Conservation (phyloP, 1,284 basidiomycete species). For the Sporisorium exsertum region DNA sequence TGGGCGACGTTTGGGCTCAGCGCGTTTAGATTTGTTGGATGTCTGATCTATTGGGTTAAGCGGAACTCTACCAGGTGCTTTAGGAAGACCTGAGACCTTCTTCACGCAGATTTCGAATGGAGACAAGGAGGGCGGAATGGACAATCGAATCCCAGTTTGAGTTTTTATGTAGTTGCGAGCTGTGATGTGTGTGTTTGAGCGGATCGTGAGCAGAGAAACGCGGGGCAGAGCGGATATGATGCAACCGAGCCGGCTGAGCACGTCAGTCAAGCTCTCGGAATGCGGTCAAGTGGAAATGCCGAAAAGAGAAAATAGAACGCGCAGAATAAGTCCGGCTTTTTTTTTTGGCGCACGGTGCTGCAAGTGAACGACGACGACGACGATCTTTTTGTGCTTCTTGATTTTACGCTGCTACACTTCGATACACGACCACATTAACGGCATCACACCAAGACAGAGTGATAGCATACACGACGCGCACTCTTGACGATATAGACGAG, state of each 20-base stretch:
- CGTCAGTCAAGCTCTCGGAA: conserved; percentile 33
- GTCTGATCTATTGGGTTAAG: conserved; percentile 63
- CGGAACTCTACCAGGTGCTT: conserved; percentile 63
- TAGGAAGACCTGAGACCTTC: conserved; percentile 44
- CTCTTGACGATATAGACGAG: not conserved
- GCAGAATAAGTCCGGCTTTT: too few relatives aligned
- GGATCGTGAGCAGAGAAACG: too few relatives aligned
- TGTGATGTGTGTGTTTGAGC: not conserved
- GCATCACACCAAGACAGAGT: too few relatives aligned
- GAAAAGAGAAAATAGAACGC: too few relatives aligned
- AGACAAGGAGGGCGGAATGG: not conserved
- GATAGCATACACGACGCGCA: too few relatives aligned
- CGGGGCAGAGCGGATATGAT: conserved; percentile 9
- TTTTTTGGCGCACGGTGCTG: conserved; percentile 1
- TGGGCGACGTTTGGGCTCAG: conserved; percentile 89
- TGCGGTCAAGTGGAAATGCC: conserved; percentile 4
- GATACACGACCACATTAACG: too few relatives aligned
- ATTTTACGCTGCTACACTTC: too few relatives aligned
- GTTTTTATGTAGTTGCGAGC: not conserved
- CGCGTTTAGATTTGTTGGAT: conserved; percentile 78
- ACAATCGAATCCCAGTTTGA: conserved; percentile 2
- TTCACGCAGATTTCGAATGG: not conserved
- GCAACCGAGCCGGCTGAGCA: conserved; percentile 29
- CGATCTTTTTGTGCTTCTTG: too few relatives aligned
- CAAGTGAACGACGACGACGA: too few relatives aligned